Percentiles rank a stretch among this genome's conserved stretches.
phyloP scores from a whole-genome alignment of 495 filamentous ascomycete species.

The Durotheca rogersii region DNA sequence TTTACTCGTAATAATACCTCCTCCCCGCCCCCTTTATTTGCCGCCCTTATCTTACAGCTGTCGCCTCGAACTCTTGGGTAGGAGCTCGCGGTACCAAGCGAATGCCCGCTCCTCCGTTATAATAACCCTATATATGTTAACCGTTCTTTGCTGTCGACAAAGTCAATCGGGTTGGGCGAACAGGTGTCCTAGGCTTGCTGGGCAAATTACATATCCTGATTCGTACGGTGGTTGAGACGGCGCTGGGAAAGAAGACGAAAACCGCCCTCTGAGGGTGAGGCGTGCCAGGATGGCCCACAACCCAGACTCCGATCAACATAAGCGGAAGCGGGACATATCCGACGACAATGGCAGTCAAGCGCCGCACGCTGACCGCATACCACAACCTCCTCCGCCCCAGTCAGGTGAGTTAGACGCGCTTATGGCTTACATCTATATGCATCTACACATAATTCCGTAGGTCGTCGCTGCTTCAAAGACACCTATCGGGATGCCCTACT shows the following conservation, averaged over 20 bases:
- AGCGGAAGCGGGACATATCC: constrained; percentile 43
- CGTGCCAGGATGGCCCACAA: constrained; percentile 35
- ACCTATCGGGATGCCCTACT: constrained; percentile 4
- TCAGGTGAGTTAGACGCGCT: constrained; percentile 40
- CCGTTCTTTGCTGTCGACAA: constrained; percentile 19
- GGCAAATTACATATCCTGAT: constrained; percentile 23
- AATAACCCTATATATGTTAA: constrained; percentile 19
- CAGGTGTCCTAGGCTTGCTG: constrained; percentile 21
- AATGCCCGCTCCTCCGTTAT: constrained; percentile 12
- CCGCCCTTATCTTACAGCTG: constrained; percentile 15
- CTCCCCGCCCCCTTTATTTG: constrained; percentile 17
- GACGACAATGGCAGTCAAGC: constrained; percentile 42
- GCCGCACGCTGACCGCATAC: constrained; percentile 42
- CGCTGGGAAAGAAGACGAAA: not conserved
- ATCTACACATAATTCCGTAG: constrained; percentile 14
- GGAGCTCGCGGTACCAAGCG: constrained; percentile 25
- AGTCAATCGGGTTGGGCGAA: constrained; percentile 22
- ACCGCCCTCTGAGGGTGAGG: constrained; percentile 16
- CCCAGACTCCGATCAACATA: constrained; percentile 39
- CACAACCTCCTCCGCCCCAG: constrained; percentile 46
- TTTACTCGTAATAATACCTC: constrained; percentile 28
- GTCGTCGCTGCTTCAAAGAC: constrained; percentile 11
- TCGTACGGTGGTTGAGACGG: constrained; percentile 12
- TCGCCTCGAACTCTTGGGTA: constrained; percentile 3
- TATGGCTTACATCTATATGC: constrained; percentile 19